A percentile compares a stretch with the other conserved stretches of the same genome.
These are phyloP conservation scores for Phytophthora kernoviae DNA, from an alignment of 352 stramenopile species.

Conservation along the genomic window DNA sequence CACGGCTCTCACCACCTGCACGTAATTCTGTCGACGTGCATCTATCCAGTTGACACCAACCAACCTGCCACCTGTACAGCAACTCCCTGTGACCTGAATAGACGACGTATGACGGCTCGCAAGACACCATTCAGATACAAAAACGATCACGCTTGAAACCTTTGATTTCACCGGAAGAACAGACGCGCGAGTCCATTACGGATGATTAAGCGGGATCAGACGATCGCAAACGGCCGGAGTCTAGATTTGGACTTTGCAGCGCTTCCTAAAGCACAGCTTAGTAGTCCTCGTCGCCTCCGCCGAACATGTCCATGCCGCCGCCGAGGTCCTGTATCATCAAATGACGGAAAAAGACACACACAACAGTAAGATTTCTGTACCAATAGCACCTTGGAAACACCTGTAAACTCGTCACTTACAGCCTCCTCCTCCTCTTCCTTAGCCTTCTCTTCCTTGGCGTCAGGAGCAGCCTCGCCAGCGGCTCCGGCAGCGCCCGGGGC, in stretches of 20 bases:
- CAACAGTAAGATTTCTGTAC: conserved; percentile 12
- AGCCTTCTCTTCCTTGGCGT: conserved; percentile 56
- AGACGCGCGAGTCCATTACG: conserved; percentile 57
- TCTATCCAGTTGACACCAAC: not conserved
- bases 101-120: not conserved
- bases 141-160: conserved; percentile 26
- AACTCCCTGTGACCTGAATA: conserved; percentile 2
- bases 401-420: conserved; percentile 35
- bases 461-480: conserved; percentile 43
- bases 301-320: conserved; percentile 78
- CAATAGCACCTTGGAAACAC: not conserved
- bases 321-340: conserved; percentile 48
- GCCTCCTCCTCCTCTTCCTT: conserved; percentile 72
- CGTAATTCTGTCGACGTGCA: not conserved
- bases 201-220: conserved; percentile 43
- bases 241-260: conserved; percentile 32
- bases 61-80: not conserved
- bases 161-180: conserved; percentile 48
- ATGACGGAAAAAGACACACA: conserved; percentile 4
- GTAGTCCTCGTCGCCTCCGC: conserved; percentile 58
- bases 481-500: conserved; percentile 42
- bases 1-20: not conserved
- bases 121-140: conserved; percentile 13
- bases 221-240: conserved; percentile 31
- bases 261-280: conserved; percentile 41